Conservation (phyloP, 1,284 basidiomycete genomes). For the Sporisorium exsertum region DNA sequence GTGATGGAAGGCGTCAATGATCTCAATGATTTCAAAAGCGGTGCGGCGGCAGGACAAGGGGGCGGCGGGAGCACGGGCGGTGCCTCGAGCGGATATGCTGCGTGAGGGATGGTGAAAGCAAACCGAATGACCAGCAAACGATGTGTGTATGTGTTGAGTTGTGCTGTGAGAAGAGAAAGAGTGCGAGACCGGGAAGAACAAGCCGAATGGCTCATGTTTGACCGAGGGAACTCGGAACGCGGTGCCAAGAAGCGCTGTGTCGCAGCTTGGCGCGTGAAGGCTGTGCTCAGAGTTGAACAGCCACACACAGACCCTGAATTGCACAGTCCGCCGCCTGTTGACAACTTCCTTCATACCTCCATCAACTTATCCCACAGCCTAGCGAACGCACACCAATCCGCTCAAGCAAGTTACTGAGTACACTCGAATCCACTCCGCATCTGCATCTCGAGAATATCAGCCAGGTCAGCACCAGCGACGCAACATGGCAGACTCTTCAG, state of each 20-base stretch:
- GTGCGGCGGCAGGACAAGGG: not conserved
- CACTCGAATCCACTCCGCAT: not conserved
- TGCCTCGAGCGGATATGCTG: conserved; percentile 1
- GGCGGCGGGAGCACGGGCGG: not conserved
- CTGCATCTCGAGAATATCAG: not conserved
- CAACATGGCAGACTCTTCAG: conserved; percentile 9
- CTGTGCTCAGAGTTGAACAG: not conserved
- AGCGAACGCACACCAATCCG: not conserved
- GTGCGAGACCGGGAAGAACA: not conserved
- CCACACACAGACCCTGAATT: conserved; percentile 4
- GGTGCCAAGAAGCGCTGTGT: conserved; percentile 1
- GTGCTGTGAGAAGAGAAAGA: not conserved
- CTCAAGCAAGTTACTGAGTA: too few species aligned
- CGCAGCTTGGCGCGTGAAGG: conserved; percentile 7
- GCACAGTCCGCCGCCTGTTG: too few species aligned
- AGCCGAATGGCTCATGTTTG: not conserved
- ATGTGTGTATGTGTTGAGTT: not conserved
- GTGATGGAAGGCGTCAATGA: conserved; percentile 35
- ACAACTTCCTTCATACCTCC: not conserved
- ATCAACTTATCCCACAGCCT: not conserved
- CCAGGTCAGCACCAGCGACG: not conserved
- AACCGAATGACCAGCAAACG: not conserved
- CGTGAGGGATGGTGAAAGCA: not conserved
- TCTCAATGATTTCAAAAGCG: conserved; percentile 6
- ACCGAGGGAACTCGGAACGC: too few species aligned